Conservation (phyloP, 2,329 filamentous ascomycete genomes). For the Cytospora chrysosperma region DNA sequence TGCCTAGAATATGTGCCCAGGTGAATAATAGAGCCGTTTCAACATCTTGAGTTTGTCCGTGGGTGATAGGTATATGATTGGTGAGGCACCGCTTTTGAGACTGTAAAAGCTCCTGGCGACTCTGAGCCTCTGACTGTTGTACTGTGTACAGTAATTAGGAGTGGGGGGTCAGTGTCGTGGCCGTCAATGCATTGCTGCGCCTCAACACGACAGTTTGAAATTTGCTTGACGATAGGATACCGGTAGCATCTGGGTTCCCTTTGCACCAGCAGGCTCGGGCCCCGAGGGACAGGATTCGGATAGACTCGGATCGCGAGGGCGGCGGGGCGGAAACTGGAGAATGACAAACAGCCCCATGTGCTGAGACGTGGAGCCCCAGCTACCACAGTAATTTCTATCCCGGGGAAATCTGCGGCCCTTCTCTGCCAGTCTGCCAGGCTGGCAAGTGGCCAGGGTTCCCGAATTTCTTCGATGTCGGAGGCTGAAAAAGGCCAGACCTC, state of each 20-base stretch:
- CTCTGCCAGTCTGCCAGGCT: slow-evolving; percentile 16
- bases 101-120: neutral
- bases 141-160: neutral
- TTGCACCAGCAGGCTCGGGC: neutral
- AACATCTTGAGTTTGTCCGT: neutral
- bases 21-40: neutral
- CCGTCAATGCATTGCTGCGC: slow-evolving; percentile 1
- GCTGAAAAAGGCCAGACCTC: slow-evolving; percentile 13
- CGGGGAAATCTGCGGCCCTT: slow-evolving; percentile 21
- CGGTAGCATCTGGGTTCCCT: neutral
- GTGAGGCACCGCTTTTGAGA: neutral
- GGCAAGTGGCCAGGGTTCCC: neutral
- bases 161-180: slow-evolving; percentile 6
- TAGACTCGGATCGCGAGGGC: slow-evolving; percentile 22
- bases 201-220: neutral
- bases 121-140: neutral
- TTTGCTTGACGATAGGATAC: no score
- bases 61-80: slow-evolving; percentile 15
- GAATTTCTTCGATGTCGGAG: neutral
- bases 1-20: no score
- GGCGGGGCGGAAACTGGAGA: slow-evolving; percentile 22
- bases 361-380: slow-evolving; percentile 21
- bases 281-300: slow-evolving; percentile 13
- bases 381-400: slow-evolving; percentile 13
- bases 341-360: slow-evolving; percentile 16